These are phyloP conservation scores for Voacanga thouarsii DNA, from an alignment of 257 asterid genomes.

Conservation along the genomic window DNA sequence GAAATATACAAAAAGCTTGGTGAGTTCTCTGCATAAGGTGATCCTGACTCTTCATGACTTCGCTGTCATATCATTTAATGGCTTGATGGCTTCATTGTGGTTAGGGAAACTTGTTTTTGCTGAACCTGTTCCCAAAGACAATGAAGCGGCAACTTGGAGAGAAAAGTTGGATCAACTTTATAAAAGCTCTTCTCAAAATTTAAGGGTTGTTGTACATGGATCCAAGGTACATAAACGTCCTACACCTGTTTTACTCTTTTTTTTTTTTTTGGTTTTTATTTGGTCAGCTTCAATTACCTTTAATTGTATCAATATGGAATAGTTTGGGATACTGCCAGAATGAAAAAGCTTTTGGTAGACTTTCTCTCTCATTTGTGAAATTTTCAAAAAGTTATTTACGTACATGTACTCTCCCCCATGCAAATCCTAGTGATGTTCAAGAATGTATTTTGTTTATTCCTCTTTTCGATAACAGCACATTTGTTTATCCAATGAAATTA, in stretches of 20 bases:
- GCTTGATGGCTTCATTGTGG: conserved; percentile 23
- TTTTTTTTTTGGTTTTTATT: conserved; percentile 15
- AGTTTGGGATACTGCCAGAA: too few species aligned
- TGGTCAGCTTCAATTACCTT: background rate
- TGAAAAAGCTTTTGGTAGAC: background rate
- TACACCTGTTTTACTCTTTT: background rate
- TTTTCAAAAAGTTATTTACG: background rate
- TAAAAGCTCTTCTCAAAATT: conserved; percentile 96
- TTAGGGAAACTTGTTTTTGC: conserved; percentile 97
- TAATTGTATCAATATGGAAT: background rate
- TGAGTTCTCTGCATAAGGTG: conserved; percentile 32
- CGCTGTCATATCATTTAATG: conserved; percentile 4
- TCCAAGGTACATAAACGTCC: conserved; percentile 64
- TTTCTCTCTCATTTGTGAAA: background rate
- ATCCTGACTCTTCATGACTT: conserved; percentile 6
- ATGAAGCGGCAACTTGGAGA: conserved; percentile 98
- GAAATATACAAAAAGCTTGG: conserved; percentile 98
- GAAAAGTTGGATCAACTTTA: conserved; percentile 98
- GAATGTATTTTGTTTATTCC: background rate
- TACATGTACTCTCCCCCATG: background rate
- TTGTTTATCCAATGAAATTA: conserved; percentile 15
- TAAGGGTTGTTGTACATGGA: conserved; percentile 96
- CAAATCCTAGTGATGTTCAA: background rate
- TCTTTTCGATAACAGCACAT: background rate
- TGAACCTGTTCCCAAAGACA: conserved; percentile 95